These are phyloP conservation scores for Trichoderma gamsii DNA, from an alignment of 495 filamentous ascomycete species.

Conservation along the genomic window DNA sequence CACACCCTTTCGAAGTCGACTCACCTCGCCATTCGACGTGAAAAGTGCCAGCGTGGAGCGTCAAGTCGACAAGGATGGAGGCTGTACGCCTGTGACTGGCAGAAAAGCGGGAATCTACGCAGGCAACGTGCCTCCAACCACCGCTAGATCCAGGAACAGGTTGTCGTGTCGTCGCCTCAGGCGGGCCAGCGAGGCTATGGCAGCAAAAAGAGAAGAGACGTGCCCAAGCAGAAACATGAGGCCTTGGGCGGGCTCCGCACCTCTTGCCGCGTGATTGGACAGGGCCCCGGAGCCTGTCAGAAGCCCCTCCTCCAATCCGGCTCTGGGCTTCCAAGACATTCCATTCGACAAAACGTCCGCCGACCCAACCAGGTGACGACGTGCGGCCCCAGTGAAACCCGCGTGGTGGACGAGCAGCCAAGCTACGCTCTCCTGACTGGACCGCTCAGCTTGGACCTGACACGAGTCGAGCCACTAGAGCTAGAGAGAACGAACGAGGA, in stretches of 20 bases:
- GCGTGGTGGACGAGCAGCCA: not conserved
- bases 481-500: not conserved
- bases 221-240: not conserved
- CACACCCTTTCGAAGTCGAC: not conserved
- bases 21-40: not conserved
- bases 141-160: constrained; percentile 13
- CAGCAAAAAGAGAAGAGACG: too few species aligned
- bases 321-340: constrained; percentile 1
- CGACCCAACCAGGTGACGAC: not conserved
- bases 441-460: not conserved
- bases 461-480: not conserved
- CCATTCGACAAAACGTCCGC: not conserved
- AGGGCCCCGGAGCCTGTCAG: not conserved
- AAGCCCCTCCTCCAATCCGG: not conserved
- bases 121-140: constrained; percentile 1
- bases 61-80: not conserved
- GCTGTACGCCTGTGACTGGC: not conserved
- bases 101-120: not conserved
- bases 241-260: not conserved
- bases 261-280: not conserved
- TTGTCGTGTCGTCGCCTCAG: not conserved
- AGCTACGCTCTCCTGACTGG: constrained; percentile 11
- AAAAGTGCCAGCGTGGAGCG: constrained; percentile 1
- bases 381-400: not conserved
- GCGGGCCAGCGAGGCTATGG: constrained; percentile 10